Base-by-base conservation (phyloP, 2,329 filamentous ascomycete species). In the Arthrobotrys pseudoclavata region DNA sequence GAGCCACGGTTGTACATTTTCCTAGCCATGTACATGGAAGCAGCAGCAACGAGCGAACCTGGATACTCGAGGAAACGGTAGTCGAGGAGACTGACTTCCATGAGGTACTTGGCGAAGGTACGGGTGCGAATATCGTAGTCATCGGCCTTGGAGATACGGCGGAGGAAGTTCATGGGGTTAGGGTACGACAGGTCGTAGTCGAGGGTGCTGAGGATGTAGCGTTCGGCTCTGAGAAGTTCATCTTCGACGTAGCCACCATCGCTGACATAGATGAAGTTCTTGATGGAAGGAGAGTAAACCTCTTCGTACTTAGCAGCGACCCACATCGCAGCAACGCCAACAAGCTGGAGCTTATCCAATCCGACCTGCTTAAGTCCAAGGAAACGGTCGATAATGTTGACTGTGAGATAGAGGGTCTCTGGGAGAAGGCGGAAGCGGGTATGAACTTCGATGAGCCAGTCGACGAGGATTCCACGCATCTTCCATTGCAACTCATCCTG, bases 131-230 rank as follows among this genome's bases (percentile, higher is more conserved):
- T 97, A 85, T 99, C 95, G 85, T 99, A 99, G 87, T 97, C 96
- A 86, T 99, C 96, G 82, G 96, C 96, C 87, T 99, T 99, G 79
- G 95, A 98, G 85, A 99, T 97, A 81, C 96, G 92, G 80, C 96
- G 93, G 78, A 99, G 89, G 86, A 99, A 99, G 88, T 99, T 99
- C 96, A 99, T 99, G 22, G 96, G 96, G 85, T 99, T 99, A 70
- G 96, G 96, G 83, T 97, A 99, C 86, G 94, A 97, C 80, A 99
- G 90, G 83, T 99, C 95, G 84, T 97, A 99, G 86, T 97, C 91
- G 79, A 99, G 89, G 4, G 94, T 94, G 80, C 90, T 89, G 64
- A 99, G 90, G 80, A 99, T 91, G 84, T 96, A 97, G 80, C 96
- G 92, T 85, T 99, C 96, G n/a, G 96, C 96, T 83, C 93, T 95